phyloP scores from a whole-genome alignment of 2,329 filamentous ascomycete species.

The Apiospora rasikravindrae region DNA sequence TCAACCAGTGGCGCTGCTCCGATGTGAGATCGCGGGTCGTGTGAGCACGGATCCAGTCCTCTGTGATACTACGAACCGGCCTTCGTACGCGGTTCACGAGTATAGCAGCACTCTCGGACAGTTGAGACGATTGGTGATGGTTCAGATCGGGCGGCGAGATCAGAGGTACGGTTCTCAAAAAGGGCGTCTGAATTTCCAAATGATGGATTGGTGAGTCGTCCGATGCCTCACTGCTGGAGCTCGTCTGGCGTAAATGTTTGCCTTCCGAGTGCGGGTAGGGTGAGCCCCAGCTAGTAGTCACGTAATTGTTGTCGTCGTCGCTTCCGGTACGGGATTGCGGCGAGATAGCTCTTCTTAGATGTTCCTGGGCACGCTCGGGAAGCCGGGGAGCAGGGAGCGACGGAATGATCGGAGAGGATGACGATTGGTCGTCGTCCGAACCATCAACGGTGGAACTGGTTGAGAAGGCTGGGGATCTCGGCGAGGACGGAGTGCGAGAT shows the following conservation, averaged over 20 bases:
- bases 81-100: slow-evolving; percentile 67
- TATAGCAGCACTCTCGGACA: slow-evolving; percentile 59
- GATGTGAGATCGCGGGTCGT: slow-evolving; percentile 72
- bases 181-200: slow-evolving; percentile 66
- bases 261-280: slow-evolving; percentile 76
- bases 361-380: slow-evolving; percentile 58
- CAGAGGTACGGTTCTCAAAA: slow-evolving; percentile 61
- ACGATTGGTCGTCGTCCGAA: slow-evolving; percentile 56
- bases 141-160: slow-evolving; percentile 45
- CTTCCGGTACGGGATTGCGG: slow-evolving; percentile 39
- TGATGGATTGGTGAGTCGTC: slow-evolving; percentile 67
- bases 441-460: slow-evolving; percentile 64
- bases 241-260: slow-evolving; percentile 53
- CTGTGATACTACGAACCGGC: slow-evolving; percentile 68
- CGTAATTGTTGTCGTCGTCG: slow-evolving; percentile 51
- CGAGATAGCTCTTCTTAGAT: slow-evolving; percentile 58
- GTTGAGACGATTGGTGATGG: slow-evolving; percentile 37
- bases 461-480: slow-evolving; percentile 64
- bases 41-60: slow-evolving; percentile 87
- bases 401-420: slow-evolving; percentile 63
- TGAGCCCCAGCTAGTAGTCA: slow-evolving; percentile 88
- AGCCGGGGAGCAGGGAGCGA: slow-evolving; percentile 64
- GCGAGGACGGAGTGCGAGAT: slow-evolving; percentile 43
- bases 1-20: slow-evolving; percentile 82
- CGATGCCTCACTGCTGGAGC: slow-evolving; percentile 63